Percentiles rank a stretch among this genome's conserved stretches.
Conservation (phyloP, 441 rosid genomes). For the Euphorbia celastroides region DNA sequence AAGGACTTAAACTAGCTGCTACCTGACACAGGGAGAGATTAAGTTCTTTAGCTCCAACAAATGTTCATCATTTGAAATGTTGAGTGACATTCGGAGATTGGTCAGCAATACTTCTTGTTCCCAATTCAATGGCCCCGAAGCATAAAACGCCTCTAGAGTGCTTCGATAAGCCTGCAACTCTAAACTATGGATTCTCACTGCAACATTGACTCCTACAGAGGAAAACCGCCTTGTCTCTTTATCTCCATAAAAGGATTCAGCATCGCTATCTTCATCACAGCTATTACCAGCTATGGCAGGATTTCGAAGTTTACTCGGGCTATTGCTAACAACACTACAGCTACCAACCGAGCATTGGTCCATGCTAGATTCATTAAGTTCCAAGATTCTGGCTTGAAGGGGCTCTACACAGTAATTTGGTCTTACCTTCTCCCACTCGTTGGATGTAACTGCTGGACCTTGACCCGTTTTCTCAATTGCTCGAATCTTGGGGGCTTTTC, state of each 20-base stretch:
- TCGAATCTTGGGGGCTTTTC: constrained; percentile 32
- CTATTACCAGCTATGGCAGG: constrained; percentile 21
- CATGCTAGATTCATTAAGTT: constrained; percentile 38
- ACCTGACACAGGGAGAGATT: constrained; percentile 40
- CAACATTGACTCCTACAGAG: constrained; percentile 29
- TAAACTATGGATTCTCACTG: constrained; percentile 43
- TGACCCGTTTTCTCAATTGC: constrained; percentile 26
- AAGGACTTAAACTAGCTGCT: constrained; percentile 21
- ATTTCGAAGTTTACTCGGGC: constrained; percentile 31
- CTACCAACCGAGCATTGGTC: constrained; percentile 64
- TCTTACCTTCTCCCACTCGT: too few relatives aligned
- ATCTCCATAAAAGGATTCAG: constrained; percentile 43
- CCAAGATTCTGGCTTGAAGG: constrained; percentile 29
- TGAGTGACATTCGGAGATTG: constrained; percentile 53
- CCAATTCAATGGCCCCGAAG: constrained; percentile 79
- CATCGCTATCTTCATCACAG: constrained; percentile 47
- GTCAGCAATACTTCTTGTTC: constrained; percentile 66
- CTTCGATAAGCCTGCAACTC: constrained; percentile 60
- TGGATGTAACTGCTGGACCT: constrained; percentile 15
- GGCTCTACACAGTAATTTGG: too few relatives aligned
- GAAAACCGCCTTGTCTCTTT: constrained; percentile 23
- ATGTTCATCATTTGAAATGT: constrained; percentile 71
- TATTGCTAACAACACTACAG: constrained; percentile 47
- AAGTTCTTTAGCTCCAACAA: constrained; percentile 65
- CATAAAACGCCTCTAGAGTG: constrained; percentile 46